A percentile compares a stretch with the other conserved stretches of the same genome.
These are phyloP conservation scores for Lepidium sativum DNA, from an alignment of 345 rosid genomes.

Conservation along the genomic window DNA sequence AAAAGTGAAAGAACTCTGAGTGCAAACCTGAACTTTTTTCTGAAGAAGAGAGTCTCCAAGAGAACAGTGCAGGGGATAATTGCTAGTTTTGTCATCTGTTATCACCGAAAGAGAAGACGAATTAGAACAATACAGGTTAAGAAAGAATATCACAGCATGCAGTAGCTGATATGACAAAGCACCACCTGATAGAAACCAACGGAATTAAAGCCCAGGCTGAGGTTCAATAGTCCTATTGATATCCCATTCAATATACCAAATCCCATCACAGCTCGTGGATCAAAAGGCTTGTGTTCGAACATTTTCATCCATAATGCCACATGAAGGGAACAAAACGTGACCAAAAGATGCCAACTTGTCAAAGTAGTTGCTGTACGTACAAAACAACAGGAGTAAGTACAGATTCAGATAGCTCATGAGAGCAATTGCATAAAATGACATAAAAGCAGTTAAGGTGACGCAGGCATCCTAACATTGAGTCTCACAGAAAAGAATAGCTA, in stretches of 20 bases:
- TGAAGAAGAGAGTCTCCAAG: conserved; percentile 95
- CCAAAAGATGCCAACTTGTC: conserved; percentile 99
- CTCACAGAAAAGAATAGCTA: conserved; percentile 1
- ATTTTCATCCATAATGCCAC: conserved; percentile 94
- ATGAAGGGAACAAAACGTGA: conserved; percentile 98
- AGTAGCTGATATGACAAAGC: conserved; percentile 1
- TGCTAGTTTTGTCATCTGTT: conserved; percentile 98
- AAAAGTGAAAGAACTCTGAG: not conserved
- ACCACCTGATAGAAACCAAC: conserved; percentile 98
- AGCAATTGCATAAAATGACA: not conserved
- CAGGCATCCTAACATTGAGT: not conserved
- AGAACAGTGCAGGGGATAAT: conserved; percentile 98
- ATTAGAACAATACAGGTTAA: not conserved
- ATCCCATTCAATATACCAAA: conserved; percentile 97
- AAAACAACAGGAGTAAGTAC: conserved; percentile 17
- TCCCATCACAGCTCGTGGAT: conserved; percentile 98
- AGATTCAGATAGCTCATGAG: not conserved
- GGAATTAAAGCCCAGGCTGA: conserved; percentile 96
- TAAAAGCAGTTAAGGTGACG: not conserved
- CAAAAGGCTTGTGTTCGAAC: conserved; percentile 99
- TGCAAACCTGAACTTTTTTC: conserved; percentile 86
- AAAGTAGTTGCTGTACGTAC: conserved; percentile 75
- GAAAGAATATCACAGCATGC: not conserved
- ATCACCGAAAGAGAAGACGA: conserved; percentile 9
- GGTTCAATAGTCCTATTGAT: conserved; percentile 94